phyloP scores from a whole-genome alignment of 139 green algal species.

The Haematococcus sp. region DNA sequence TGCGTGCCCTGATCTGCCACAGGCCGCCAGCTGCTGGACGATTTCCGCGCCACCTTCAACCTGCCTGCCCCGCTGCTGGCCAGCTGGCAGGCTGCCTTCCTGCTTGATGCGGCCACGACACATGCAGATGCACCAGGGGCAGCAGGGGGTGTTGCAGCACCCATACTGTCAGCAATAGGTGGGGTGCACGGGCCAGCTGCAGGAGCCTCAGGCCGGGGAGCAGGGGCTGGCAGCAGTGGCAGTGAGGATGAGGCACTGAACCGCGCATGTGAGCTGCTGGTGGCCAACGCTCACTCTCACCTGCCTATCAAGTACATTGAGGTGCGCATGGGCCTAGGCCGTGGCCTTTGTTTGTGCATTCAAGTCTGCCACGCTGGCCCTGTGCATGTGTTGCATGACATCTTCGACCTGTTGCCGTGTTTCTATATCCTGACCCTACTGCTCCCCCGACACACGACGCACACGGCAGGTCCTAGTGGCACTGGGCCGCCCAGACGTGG shows the following conservation, averaged over 20 bases:
- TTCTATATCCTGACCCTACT: too few species aligned
- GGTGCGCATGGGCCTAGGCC: not conserved
- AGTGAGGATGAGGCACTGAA: constrained; percentile 17
- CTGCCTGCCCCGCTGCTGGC: not conserved
- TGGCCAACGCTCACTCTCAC: not conserved
- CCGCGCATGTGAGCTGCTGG: constrained; percentile 21
- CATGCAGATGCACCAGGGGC: not conserved
- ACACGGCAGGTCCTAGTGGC: constrained; percentile 27
- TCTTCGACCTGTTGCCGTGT: too few species aligned
- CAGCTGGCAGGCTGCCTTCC: constrained; percentile 3
- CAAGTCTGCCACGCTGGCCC: too few species aligned
- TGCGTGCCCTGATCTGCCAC: too few species aligned
- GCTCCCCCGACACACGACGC: too few species aligned
- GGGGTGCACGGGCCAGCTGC: too few species aligned
- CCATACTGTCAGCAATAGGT: too few species aligned
- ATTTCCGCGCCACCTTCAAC: not conserved
- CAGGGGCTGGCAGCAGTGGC: too few species aligned
- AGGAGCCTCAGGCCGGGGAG: too few species aligned
- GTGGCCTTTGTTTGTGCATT: not conserved
- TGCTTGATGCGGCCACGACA: constrained; percentile 1
- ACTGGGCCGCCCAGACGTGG: constrained; percentile 24
- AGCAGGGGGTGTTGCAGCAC: too few species aligned
- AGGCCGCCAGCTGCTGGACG: not conserved
- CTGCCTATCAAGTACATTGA: constrained; percentile 20
- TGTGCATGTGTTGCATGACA: too few species aligned